These are phyloP conservation scores for Lizonia empirigonia DNA, from an alignment of 2,329 filamentous ascomycete species.

Conservation along the genomic window DNA sequence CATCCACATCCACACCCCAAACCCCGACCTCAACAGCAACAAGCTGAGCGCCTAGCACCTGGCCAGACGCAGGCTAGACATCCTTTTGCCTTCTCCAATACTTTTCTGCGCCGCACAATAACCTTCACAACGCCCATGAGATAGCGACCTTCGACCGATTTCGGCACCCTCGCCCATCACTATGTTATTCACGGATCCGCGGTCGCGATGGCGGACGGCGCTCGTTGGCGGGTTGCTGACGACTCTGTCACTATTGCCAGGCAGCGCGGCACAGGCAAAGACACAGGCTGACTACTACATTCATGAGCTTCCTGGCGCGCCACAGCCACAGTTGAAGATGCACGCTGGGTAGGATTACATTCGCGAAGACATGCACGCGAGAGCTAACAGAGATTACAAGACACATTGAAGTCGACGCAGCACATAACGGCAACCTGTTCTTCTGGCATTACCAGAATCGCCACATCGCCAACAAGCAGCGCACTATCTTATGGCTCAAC, in stretches of 20 bases:
- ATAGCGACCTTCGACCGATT: conserved; percentile 39
- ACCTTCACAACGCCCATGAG: conserved; percentile 33
- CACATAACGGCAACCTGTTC: conserved; percentile 91
- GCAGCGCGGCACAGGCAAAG: conserved; percentile 53
- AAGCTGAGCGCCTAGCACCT: conserved; percentile 12
- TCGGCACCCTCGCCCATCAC: conserved; percentile 25
- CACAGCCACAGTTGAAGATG: conserved; percentile 86
- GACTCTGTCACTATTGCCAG: conserved; percentile 41
- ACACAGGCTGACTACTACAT: conserved; percentile 89
- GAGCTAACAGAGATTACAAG: conserved; percentile 52
- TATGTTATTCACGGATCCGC: conserved; percentile 35
- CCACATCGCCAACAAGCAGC: conserved; percentile 88
- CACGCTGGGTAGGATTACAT: conserved; percentile 80
- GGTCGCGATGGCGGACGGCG: conserved; percentile 42
- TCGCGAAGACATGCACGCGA: not conserved
- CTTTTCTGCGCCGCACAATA: not conserved
- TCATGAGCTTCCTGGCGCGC: conserved; percentile 80
- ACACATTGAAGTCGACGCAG: conserved; percentile 86
- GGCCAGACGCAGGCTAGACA: conserved; percentile 3
- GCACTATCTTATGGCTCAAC: conserved; percentile 96
- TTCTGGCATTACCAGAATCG: conserved; percentile 98
- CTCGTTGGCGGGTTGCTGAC: conserved; percentile 41
- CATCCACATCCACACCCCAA: conserved; percentile 29
- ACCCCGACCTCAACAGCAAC: conserved; percentile 19
- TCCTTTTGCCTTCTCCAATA: not conserved